Conservation (phyloP, 345 rosid species). For the Camelina neglecta region DNA sequence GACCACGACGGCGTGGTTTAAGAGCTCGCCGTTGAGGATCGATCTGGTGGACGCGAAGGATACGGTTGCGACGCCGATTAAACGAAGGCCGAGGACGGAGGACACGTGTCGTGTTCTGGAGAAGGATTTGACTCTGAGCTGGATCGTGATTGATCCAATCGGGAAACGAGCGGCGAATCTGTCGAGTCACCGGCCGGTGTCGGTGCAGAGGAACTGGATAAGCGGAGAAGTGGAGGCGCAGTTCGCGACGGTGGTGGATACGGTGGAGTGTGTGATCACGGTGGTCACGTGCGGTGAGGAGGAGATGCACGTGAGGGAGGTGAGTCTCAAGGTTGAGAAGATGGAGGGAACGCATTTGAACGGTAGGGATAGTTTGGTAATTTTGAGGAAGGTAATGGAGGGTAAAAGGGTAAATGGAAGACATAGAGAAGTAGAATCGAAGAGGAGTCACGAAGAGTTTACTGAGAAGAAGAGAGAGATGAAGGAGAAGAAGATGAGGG, state of each 20-base stretch:
- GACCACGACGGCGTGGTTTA: slow-evolving; percentile 68
- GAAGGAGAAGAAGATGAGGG: slow-evolving; percentile 54
- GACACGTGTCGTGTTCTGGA: slow-evolving; percentile 51
- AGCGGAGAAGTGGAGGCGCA: slow-evolving; percentile 70
- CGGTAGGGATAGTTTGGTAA: slow-evolving; percentile 68
- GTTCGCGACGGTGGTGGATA: slow-evolving; percentile 48
- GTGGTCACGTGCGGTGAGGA: slow-evolving; percentile 66
- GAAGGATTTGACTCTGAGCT: slow-evolving; percentile 59
- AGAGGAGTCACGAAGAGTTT: slow-evolving; percentile 49
- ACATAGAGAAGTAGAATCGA: slow-evolving; percentile 44
- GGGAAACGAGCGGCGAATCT: slow-evolving; percentile 63
- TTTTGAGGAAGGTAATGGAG: slow-evolving; percentile 50
- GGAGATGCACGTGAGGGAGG: slow-evolving; percentile 74
- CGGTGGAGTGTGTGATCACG: slow-evolving; percentile 52
- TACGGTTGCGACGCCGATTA: slow-evolving; percentile 55
- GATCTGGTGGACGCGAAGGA: slow-evolving; percentile 74
- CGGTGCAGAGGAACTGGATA: slow-evolving; percentile 73
- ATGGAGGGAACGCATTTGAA: slow-evolving; percentile 66
- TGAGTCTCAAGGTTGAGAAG: slow-evolving; percentile 69
- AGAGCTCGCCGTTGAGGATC: slow-evolving; percentile 69
- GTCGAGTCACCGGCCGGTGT: slow-evolving; percentile 69
- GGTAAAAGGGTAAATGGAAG: slow-evolving; percentile 56
- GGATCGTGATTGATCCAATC: slow-evolving; percentile 70
- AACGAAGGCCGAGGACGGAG: slow-evolving; percentile 44
- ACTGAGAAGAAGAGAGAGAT: slow-evolving; percentile 55